phyloP scores from a whole-genome alignment of 2,329 filamentous ascomycete genomes.

The Aureobasidium lini region DNA sequence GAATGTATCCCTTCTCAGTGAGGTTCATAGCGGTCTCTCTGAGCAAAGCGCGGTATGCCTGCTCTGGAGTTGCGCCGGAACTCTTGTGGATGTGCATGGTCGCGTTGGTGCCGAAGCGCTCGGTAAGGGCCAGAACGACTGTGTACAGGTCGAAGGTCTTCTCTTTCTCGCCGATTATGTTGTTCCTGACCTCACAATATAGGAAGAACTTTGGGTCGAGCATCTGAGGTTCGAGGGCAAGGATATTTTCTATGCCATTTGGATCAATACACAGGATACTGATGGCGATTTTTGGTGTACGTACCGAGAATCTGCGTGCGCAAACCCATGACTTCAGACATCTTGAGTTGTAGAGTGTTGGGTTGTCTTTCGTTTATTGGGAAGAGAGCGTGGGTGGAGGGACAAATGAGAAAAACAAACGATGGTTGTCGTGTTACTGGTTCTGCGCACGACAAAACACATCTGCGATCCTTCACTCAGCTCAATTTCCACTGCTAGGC shows the following conservation, averaged over 20 bases:
- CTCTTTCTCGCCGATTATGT: background rate
- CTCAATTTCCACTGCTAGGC: no score
- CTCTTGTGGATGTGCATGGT: background rate
- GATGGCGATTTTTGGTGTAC: background rate
- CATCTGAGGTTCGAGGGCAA: background rate
- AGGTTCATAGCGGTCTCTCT: background rate
- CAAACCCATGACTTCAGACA: background rate
- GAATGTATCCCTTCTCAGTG: background rate
- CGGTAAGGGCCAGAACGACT: background rate
- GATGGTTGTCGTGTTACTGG: no score
- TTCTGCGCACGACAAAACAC: no score
- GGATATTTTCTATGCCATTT: background rate
- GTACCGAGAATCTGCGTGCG: no score
- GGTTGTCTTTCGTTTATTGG: no score
- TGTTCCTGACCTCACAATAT: background rate
- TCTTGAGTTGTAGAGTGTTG: no score
- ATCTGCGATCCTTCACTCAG: background rate
- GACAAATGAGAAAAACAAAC: no score
- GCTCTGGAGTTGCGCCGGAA: background rate
- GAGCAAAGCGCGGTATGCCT: background rate
- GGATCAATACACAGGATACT: no score
- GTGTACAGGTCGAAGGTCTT: background rate
- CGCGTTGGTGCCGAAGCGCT: background rate
- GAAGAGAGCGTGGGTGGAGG: no score
- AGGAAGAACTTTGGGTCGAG: background rate